Evolutionary conservation across 768 basidiomycete species (phyloP).

Genomic region (Coprinellus micaceus): DNA sequence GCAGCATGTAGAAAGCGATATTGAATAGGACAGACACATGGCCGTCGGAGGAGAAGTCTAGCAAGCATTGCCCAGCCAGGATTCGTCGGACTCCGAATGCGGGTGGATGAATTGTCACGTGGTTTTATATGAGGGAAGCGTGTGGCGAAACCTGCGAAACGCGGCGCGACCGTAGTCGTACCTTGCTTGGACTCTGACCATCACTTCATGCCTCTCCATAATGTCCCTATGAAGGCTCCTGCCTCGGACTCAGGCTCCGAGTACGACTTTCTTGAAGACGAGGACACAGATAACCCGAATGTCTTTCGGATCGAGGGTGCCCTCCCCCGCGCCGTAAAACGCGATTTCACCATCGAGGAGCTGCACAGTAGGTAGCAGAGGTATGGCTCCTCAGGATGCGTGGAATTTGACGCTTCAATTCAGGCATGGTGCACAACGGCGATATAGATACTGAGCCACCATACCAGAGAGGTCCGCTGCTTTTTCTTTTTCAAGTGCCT

Average conservation of each 20-base stretch:
- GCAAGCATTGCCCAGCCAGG: slow-evolving; percentile 1
- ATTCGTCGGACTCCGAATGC: neutral
- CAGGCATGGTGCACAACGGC: slow-evolving; percentile 66
- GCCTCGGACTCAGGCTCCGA: neutral
- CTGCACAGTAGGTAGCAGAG: slow-evolving; percentile 41
- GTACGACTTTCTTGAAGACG: slow-evolving; percentile 27
- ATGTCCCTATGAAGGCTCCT: neutral
- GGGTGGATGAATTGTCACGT: neutral
- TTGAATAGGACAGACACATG: neutral
- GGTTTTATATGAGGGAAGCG: neutral
- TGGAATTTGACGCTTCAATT: neutral
- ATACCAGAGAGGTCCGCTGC: slow-evolving; percentile 10
- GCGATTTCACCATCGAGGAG: slow-evolving; percentile 39
- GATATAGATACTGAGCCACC: slow-evolving; percentile 62
- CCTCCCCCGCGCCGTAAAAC: too few relatives aligned
- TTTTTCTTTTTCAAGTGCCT: neutral
- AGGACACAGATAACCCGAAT: slow-evolving; percentile 34
- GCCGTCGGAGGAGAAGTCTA: slow-evolving; percentile 1
- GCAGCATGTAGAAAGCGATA: slow-evolving; percentile 18
- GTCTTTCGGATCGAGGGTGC: slow-evolving; percentile 42
- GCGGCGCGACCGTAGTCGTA: neutral
- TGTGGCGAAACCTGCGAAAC: too few relatives aligned
- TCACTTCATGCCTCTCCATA: neutral
- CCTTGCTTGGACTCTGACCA: neutral
- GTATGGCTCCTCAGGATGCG: neutral